These are phyloP conservation scores for Colletotrichum sp. DNA, from an alignment of 2,329 filamentous ascomycete species.

Conservation along the genomic window DNA sequence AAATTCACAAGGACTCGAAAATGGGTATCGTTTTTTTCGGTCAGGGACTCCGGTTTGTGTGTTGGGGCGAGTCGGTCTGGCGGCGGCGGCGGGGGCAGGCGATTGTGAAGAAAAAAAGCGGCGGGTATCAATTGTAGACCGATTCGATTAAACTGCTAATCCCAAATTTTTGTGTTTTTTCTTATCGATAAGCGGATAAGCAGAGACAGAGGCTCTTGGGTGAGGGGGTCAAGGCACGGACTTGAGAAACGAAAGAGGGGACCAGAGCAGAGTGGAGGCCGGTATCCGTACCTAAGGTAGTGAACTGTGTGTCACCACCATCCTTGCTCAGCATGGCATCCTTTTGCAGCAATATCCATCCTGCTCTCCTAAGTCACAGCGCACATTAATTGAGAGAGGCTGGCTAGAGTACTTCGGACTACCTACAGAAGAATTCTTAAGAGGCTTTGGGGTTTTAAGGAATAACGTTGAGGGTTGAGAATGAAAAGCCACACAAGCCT, in stretches of 20 bases:
- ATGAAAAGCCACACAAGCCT: not conserved
- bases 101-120: constrained; percentile 15
- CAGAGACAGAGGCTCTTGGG: not conserved
- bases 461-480: not conserved
- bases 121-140: not conserved
- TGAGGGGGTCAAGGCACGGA: not conserved
- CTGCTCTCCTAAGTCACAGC: not conserved
- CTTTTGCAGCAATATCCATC: not conserved
- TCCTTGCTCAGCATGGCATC: not conserved
- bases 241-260: not conserved
- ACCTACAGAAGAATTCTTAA: not conserved
- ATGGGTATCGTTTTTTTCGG: not conserved
- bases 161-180: constrained; percentile 42
- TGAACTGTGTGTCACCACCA: not conserved
- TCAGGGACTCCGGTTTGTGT: constrained; percentile 19
- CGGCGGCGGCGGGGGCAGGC: constrained; percentile 2
- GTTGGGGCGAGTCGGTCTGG: constrained; percentile 13
- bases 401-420: not conserved
- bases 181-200: constrained; percentile 34
- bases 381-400: not conserved
- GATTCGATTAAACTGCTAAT: constrained; percentile 19
- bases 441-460: not conserved
- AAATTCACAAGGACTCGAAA: not conserved
- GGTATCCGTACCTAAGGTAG: not conserved
- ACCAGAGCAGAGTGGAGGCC: not conserved